Evolutionary conservation across 495 filamentous ascomycete genomes (phyloP), one percentile per base, ranked within the genome.

Genomic region (Penicillium malachiteum): DNA sequence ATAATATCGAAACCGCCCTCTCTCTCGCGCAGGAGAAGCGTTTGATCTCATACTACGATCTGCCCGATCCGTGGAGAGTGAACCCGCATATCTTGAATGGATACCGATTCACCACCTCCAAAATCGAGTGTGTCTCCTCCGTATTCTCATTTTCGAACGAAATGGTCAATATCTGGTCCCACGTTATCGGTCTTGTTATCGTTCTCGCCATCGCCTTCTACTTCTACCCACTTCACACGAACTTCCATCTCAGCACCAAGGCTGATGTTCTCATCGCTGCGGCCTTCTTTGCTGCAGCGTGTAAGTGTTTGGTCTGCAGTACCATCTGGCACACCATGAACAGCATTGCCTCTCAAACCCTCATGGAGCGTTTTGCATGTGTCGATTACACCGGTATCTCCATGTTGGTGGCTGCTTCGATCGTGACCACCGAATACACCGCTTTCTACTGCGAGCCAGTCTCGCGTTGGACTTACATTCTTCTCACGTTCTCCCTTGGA

Each of bases 321-420:
- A 90, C 87, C 57, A 86, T 97, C 61, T 97, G 93, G 94, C 94
- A 99, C 76, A 96, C 93, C 12, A 97, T 99, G 90, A 95, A 89
- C 77, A 89, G 87, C 58, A 95, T 97, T 52, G 88, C 93, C 43
- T 87, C 95, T 42, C 88, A 95, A 64, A 84, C 81, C 10, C 79
- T 96, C 44, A 87, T 99, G 81, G 94, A 96, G 66, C 86, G 91
- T 51, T 97, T 97, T 62, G 95, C 95, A 38, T 99, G 94, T 70
- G 92, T 99, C 41, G 94, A 99, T 68, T 99, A 99, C 72, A 97
- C 92, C 0, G 95, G 95, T 30, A 99, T 99, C 59, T 97, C 93
- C 3, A 78, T 99, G 50, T 84, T 99, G 18, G 93, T 99, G 43
- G 95, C 94, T 8, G 90, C 94, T 18, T 96, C 91, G 40, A 97